Base-by-base conservation (phyloP, 2,329 filamentous ascomycete genomes). In the Talaromyces albobiverticillius region DNA sequence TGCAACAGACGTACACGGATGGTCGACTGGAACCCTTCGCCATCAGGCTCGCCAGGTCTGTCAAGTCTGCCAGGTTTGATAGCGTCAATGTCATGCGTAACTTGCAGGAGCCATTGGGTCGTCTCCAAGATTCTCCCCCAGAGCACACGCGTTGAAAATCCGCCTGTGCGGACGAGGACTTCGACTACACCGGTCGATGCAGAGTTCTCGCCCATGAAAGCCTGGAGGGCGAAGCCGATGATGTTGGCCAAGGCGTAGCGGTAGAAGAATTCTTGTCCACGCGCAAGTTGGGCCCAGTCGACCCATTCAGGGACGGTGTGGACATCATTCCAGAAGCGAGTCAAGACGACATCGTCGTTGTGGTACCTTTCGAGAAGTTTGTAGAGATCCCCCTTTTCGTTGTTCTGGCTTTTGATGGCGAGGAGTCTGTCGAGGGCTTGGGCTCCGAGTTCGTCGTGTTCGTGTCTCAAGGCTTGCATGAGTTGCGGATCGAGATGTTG, bases 231-330 rank as follows among this genome's bases (percentile, higher is more conserved):
- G 22, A 63, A 61, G 6, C 60, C 60, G 2, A 61, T 52, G 9
- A 62, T 55, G 32, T 62, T 60, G 2, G 59, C 55, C 42, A 82
- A 84, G 18, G 82, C 85, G 67, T 90, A 91, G 20, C 87, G 81
- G 67, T 89, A 89, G 63, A 90, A 88, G 2, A 90, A 81, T 60
- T 85, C 80, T 66, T 91, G 88, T 0, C 87, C 88, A 60, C 87
- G 79, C 51, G 77, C 76, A 55, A 92, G 84, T 66, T 90, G 86
- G 2, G 80, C 79, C 87, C 87, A 90, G 65, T 90, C 83, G 8
- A 91, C 87, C 86, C 87, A 90, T 1, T 79, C 75, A 0, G 87
- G 88, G 2, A 89, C 71, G 0, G 79, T 82, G 54, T 83, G 84
- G 43, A 86, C 75, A 63, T 89, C 77, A 1, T 70, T 64, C 88